These are phyloP conservation scores for Delitschia confertaspora DNA, from an alignment of 495 filamentous ascomycete species.

Conservation along the genomic window DNA sequence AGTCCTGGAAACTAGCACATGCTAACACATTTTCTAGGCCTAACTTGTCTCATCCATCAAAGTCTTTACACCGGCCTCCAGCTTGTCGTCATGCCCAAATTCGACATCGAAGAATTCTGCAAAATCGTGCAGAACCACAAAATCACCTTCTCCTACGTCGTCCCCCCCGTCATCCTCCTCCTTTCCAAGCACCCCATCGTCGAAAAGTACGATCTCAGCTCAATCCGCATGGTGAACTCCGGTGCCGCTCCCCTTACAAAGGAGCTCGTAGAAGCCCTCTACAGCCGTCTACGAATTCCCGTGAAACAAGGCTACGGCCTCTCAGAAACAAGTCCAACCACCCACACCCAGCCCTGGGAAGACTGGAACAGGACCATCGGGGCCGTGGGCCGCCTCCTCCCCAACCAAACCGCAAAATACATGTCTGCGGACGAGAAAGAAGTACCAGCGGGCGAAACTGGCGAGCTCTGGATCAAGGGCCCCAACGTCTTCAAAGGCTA, in stretches of 20 bases:
- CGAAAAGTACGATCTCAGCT: conserved; percentile 68
- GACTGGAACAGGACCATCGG: conserved; percentile 73
- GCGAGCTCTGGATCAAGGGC: conserved; percentile 62
- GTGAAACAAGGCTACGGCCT: conserved; percentile 42
- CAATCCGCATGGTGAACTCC: conserved; percentile 74
- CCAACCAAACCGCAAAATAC: conserved; percentile 78
- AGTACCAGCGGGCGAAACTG: conserved; percentile 34
- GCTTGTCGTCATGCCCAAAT: conserved; percentile 70
- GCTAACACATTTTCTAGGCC: conserved; percentile 21
- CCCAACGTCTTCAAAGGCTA: conserved; percentile 72
- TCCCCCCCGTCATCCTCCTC: conserved; percentile 75
- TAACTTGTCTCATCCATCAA: conserved; percentile 54
- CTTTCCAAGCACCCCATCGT: conserved; percentile 72
- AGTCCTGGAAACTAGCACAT: no score
- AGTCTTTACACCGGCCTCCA: conserved; percentile 58
- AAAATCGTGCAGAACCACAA: conserved; percentile 60
- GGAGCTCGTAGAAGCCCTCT: conserved; percentile 73
- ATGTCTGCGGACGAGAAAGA: conserved; percentile 41
- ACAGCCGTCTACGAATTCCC: conserved; percentile 61
- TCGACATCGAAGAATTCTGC: conserved; percentile 75
- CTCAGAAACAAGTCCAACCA: conserved; percentile 54
- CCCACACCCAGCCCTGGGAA: conserved; percentile 53
- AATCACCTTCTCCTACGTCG: conserved; percentile 72
- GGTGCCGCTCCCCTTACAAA: conserved; percentile 81
- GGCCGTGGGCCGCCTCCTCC: conserved; percentile 68